phyloP scores from a whole-genome alignment of 2,329 filamentous ascomycete genomes.

The Pestalotiopsis sp. region DNA sequence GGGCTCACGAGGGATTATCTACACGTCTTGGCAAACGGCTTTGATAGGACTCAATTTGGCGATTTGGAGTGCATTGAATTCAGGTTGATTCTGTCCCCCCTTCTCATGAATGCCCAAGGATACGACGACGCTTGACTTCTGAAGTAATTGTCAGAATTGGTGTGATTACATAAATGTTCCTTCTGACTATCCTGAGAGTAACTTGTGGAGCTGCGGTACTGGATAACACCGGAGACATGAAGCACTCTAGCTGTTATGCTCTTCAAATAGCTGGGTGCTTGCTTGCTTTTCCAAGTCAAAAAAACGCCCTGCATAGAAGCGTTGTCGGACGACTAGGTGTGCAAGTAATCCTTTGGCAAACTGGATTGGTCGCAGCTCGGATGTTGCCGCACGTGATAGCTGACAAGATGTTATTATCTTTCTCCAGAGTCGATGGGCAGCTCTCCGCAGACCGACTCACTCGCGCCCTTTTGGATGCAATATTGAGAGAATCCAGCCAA shows the following conservation, averaged over 20 bases:
- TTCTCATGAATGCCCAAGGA: neutral
- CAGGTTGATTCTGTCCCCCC: constrained; percentile 20
- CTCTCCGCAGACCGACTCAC: neutral
- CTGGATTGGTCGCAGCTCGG: neutral
- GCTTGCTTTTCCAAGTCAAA: too few species aligned
- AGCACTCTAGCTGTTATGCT: too few species aligned
- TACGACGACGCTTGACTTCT: neutral
- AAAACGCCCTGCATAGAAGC: too few species aligned
- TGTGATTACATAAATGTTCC: neutral
- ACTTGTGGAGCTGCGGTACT: too few species aligned
- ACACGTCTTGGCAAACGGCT: constrained; percentile 39
- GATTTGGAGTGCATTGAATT: constrained; percentile 51
- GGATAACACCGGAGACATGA: too few species aligned
- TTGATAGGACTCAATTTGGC: constrained; percentile 51
- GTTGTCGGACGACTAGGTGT: too few species aligned
- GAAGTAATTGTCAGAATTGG: neutral
- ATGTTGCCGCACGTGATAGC: constrained; percentile 5
- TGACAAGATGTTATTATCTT: constrained; percentile 2
- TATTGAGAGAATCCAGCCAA: neutral
- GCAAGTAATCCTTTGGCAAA: too few species aligned
- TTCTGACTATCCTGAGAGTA: too few species aligned
- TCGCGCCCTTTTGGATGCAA: neutral
- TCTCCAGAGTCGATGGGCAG: neutral
- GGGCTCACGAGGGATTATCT: constrained; percentile 32
- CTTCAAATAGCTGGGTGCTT: too few species aligned